These are phyloP conservation scores for Cutaneotrichosporon arboriforme DNA, from an alignment of 1,284 basidiomycete genomes.

Conservation along the genomic window DNA sequence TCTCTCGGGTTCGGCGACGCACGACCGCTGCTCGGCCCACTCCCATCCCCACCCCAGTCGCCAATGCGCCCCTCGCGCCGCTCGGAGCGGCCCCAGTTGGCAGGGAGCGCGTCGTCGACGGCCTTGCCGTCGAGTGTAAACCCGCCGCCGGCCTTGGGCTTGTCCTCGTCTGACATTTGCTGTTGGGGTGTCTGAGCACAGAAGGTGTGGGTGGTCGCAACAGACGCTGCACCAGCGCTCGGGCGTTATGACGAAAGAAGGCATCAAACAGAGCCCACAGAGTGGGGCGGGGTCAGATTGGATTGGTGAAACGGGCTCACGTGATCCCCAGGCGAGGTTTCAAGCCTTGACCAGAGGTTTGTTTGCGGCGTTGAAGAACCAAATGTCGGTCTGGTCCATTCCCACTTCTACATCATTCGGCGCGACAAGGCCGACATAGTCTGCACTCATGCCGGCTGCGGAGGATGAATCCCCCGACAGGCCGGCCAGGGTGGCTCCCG, in stretches of 20 bases:
- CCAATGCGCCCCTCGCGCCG: constrained; percentile 9
- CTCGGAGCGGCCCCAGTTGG: constrained; percentile 37
- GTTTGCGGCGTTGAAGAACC: too few relatives aligned
- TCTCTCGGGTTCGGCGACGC: not conserved
- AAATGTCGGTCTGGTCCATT: too few relatives aligned
- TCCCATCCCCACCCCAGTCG: constrained; percentile 1
- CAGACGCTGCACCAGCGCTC: not conserved
- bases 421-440: too few relatives aligned
- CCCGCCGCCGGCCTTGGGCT: constrained; percentile 1
- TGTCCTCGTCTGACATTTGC: not conserved
- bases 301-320: too few relatives aligned
- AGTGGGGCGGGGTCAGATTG: too few relatives aligned
- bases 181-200: not conserved
- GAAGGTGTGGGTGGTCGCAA: not conserved
- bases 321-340: too few relatives aligned
- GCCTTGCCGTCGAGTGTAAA: constrained; percentile 30
- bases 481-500: too few relatives aligned
- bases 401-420: too few relatives aligned
- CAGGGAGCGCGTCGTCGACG: constrained; percentile 27
- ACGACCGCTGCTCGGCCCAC: not conserved
- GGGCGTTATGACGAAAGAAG: too few relatives aligned
- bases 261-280: too few relatives aligned
- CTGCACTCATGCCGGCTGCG: constrained; percentile 1
- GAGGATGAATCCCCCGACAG: too few relatives aligned
- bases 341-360: too few relatives aligned